Evolutionary conservation across 441 rosid species (phyloP), one percentile per base, ranked within the genome.

Genomic region (Cnidoscolus chayamansa): DNA sequence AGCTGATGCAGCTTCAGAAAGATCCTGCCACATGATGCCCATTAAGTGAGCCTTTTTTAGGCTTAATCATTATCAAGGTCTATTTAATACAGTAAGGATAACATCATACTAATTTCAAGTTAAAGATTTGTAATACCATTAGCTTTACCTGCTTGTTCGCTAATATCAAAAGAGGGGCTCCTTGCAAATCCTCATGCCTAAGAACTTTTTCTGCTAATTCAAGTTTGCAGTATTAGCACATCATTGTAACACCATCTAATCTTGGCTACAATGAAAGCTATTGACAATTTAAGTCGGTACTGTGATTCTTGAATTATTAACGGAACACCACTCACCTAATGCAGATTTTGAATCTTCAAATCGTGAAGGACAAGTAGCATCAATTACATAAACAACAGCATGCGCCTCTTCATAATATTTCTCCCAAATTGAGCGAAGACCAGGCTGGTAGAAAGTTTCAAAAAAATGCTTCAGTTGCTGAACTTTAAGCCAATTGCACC

Each of bases 341-440:
- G 97, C 95, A 77, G 92, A 90, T 81, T 95, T 95, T 57, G 97
- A 81, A 74, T 95, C 98, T 85, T 95, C 98, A 77, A 95, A 95
- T 65, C 97, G 95, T 5, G 89, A 77, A 49, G 97, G 97, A 81
- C 84, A 88, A 76, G 97, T 86, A 53, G 98, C 98, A 81, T 95
- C 98, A 16, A 95, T 93, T 67, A 91, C 90, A 79, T 79, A 95
- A 71, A 95, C 75, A 75, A 93, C 79, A 32, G 99, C 98, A 69
- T 95, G 99, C 66, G 99, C 94, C 84, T 95, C 98, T 81, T 95
- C 99, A 57, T 91, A 95, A 73, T 95, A 95, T 82, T 95, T 95
- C 83, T 95, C 99, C 99, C 99, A 95, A 63, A 95, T 93, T 5
- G 99, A 86, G 59, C 98, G 90, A 54, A 95, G 90, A 70, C 99